These are phyloP conservation scores for Ceratocystis smalleyi DNA, from an alignment of 2,329 filamentous ascomycete species.

Conservation along the genomic window DNA sequence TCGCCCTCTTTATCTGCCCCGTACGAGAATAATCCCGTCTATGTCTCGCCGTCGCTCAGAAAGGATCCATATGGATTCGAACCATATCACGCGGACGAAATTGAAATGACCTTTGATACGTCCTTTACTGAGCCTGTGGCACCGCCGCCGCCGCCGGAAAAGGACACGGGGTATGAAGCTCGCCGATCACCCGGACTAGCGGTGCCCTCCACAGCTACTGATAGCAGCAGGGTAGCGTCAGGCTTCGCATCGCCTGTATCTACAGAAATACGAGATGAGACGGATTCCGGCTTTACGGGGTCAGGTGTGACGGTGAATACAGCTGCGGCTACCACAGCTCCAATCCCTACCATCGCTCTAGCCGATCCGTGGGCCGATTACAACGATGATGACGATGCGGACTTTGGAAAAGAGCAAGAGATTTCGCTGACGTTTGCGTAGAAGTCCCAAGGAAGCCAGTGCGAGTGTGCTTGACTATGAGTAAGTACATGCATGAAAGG, in stretches of 20 bases:
- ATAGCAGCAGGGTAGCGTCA: not conserved
- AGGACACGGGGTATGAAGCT: slow-evolving; percentile 22
- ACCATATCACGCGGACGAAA: slow-evolving; percentile 29
- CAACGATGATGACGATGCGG: slow-evolving; percentile 36
- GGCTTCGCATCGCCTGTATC: not conserved
- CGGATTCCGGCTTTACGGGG: not conserved
- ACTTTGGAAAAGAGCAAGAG: slow-evolving; percentile 58
- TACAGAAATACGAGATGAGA: not conserved
- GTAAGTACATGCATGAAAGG: slow-evolving; percentile 1
- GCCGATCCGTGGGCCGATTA: slow-evolving; percentile 56
- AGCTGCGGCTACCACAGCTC: slow-evolving; percentile 30
- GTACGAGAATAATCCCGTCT: slow-evolving; percentile 7
- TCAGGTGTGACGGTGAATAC: not conserved
- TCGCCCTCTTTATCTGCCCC: slow-evolving; percentile 4
- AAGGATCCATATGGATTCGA: slow-evolving; percentile 15
- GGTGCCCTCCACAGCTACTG: slow-evolving; percentile 16
- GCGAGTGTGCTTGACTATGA: not conserved
- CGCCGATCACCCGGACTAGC: slow-evolving; percentile 19
- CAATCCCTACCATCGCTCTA: slow-evolving; percentile 35
- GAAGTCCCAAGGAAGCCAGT: not conserved
- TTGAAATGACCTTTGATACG: slow-evolving; percentile 60
- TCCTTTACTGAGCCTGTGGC: slow-evolving; percentile 33
- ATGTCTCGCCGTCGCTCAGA: slow-evolving; percentile 4
- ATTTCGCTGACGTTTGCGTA: slow-evolving; percentile 72
- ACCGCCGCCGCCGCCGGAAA: slow-evolving; percentile 22